These are phyloP conservation scores for Marasmius tenuissimus DNA, from an alignment of 1,284 basidiomycete species.

Conservation along the genomic window DNA sequence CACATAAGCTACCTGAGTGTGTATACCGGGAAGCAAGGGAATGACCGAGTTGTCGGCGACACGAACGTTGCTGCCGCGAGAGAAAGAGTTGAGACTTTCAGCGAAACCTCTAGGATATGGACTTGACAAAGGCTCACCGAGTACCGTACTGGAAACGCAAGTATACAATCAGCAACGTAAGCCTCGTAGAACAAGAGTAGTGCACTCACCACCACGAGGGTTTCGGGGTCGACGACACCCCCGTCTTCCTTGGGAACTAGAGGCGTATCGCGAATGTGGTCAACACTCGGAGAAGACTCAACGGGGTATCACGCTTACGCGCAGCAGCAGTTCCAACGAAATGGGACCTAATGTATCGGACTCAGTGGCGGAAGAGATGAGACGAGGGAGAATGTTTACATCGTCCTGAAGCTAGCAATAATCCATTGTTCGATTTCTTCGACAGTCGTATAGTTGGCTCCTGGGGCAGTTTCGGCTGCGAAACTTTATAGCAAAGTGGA, in stretches of 20 bases:
- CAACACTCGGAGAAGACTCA: no score
- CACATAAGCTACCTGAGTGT: not conserved
- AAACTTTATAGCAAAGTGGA: not conserved
- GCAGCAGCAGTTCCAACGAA: slow-evolving; percentile 5
- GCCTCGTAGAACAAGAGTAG: no score
- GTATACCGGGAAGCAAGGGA: slow-evolving; percentile 4
- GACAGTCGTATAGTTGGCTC: slow-evolving; percentile 1
- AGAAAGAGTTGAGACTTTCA: no score
- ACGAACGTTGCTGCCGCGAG: not conserved
- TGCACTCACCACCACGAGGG: not conserved
- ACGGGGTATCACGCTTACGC: not conserved
- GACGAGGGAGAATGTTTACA: not conserved
- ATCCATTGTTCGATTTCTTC: slow-evolving; percentile 2
- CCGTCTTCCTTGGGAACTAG: not conserved
- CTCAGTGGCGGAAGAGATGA: not conserved
- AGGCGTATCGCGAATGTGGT: no score
- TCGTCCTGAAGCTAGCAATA: slow-evolving; percentile 2
- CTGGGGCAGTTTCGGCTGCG: not conserved
- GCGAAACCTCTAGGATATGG: no score
- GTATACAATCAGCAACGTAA: not conserved
- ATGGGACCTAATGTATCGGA: not conserved
- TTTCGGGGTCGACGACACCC: slow-evolving; percentile 3
- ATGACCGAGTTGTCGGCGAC: not conserved
- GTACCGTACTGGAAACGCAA: not conserved
- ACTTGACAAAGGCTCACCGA: not conserved